Evolutionary conservation across 768 basidiomycete species (phyloP).

Genomic region (Mycena indigotica): DNA sequence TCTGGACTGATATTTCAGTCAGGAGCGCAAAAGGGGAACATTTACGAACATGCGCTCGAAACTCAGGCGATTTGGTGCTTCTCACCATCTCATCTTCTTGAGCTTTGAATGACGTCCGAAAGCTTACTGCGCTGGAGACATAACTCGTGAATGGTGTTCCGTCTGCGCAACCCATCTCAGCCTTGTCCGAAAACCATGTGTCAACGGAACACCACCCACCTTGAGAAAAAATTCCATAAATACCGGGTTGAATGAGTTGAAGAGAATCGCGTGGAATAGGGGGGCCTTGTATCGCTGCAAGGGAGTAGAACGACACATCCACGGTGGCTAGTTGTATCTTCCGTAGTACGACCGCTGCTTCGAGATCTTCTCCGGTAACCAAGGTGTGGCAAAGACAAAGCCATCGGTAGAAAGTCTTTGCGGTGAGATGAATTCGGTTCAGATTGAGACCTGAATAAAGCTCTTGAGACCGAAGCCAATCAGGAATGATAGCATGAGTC

Average conservation of each 20-base stretch:
- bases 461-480: not conserved
- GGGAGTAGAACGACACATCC: slow-evolving; percentile 1
- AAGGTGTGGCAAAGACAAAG: not conserved
- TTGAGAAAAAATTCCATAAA: not conserved
- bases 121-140: not conserved
- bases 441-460: slow-evolving; percentile 7
- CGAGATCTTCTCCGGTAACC: not conserved
- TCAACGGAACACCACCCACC: not conserved
- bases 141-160: not conserved
- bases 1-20: not conserved
- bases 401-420: slow-evolving; percentile 8
- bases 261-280: slow-evolving; percentile 3
- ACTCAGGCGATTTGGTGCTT: not conserved
- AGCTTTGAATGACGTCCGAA: not conserved
- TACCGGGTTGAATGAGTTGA: not conserved
- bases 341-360: not conserved
- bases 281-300: not conserved
- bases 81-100: not conserved
- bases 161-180: not conserved
- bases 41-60: not conserved
- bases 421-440: not conserved
- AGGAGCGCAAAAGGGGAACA: not conserved
- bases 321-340: not conserved
- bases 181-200: not conserved
- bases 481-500: not conserved